phyloP scores from a whole-genome alignment of 169 alveolate species.

The Plasmodium vivax region DNA sequence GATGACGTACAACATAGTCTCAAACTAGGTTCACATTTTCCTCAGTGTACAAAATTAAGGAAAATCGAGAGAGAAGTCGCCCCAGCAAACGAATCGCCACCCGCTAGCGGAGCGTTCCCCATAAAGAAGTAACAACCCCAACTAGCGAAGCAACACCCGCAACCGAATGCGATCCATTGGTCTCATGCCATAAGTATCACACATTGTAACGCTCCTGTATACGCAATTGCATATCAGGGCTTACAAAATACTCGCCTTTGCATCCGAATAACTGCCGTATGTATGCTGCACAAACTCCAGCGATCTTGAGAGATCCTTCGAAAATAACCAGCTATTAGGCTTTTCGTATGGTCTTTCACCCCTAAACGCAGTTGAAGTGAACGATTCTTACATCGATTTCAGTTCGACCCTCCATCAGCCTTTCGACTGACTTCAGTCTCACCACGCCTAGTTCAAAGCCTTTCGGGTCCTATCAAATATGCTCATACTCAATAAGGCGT shows the following conservation, averaged over 20 bases:
- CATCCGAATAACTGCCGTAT: conserved; percentile 83
- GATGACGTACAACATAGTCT: conserved; percentile 31
- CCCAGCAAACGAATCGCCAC: neutral
- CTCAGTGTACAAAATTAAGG: conserved; percentile 84
- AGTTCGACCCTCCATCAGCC: conserved; percentile 93
- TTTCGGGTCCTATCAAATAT: conserved; percentile 93
- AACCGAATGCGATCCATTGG: neutral
- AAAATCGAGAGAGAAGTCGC: conserved; percentile 32
- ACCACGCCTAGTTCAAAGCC: conserved; percentile 94
- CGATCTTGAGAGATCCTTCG: conserved; percentile 95
- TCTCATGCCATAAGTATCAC: neutral
- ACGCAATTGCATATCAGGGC: neutral
- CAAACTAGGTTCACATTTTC: neutral
- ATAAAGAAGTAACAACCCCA: too few relatives aligned
- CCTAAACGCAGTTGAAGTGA: conserved; percentile 93
- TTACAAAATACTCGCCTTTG: neutral
- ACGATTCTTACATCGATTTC: conserved; percentile 93
- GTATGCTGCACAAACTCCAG: conserved; percentile 83
- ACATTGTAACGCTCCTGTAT: neutral
- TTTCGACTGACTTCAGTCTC: conserved; percentile 93
- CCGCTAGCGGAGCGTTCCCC: neutral
- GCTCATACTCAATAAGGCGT: conserved; percentile 89
- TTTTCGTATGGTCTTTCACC: conserved; percentile 95
- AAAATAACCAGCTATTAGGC: conserved; percentile 95
- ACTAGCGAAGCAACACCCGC: neutral